Conservation (phyloP, 495 filamentous ascomycete genomes). For the Podospora tetraspora region DNA sequence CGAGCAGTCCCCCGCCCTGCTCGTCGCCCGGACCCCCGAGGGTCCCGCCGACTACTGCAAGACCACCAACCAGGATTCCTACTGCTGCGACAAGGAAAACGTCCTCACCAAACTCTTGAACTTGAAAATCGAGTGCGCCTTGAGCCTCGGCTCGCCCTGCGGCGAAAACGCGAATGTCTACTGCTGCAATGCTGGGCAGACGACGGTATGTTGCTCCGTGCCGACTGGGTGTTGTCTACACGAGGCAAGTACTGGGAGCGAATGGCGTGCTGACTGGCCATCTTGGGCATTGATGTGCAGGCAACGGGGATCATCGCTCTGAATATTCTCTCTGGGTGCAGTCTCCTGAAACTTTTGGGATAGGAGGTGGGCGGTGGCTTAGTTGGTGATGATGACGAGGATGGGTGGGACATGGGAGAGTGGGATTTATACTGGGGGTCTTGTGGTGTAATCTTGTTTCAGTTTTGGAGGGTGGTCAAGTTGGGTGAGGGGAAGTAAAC, state of each 20-base stretch:
- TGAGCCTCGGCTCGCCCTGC: not conserved
- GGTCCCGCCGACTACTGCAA: not conserved
- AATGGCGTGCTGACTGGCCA: not conserved
- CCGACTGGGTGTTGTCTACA: not conserved
- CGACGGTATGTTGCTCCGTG: not conserved
- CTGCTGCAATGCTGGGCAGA: not conserved
- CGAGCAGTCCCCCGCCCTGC: not conserved
- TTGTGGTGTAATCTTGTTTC: not conserved
- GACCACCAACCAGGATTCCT: not conserved
- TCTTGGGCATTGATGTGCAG: not conserved
- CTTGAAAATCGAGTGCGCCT: not conserved
- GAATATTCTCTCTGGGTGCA: not conserved
- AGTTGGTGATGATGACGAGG: not conserved
- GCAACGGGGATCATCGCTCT: not conserved
- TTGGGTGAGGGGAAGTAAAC: not conserved
- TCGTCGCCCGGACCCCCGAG: not conserved
- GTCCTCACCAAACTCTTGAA: not conserved
- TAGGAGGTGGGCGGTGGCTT: not conserved
- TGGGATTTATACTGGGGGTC: not conserved
- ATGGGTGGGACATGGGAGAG: not conserved
- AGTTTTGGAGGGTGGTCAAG: too few species aligned
- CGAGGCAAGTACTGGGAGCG: too few species aligned
- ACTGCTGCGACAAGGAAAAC: not conserved
- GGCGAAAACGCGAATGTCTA: not conserved
- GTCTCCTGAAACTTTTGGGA: not conserved